These are phyloP conservation scores for Penicillium diatomitis DNA, from an alignment of 495 filamentous ascomycete species.

Conservation along the genomic window DNA sequence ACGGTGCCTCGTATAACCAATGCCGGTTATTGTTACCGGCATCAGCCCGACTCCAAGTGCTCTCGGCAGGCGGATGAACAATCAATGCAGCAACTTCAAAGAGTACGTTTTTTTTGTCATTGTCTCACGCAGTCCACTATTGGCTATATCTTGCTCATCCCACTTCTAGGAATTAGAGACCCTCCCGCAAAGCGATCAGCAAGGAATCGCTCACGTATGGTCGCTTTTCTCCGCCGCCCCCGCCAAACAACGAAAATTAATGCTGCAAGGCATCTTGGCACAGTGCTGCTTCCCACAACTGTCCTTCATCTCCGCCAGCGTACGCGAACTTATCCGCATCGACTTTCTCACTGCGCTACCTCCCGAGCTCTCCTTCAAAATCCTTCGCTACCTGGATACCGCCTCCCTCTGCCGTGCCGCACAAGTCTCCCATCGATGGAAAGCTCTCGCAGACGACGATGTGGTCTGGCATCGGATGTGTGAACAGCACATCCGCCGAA, in stretches of 20 bases:
- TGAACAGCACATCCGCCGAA: conserved; percentile 93
- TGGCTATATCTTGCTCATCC: conserved; percentile 1
- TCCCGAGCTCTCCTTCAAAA: conserved; percentile 84
- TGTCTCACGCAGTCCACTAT: no score
- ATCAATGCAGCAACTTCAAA: conserved; percentile 89
- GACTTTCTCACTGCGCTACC: conserved; percentile 88
- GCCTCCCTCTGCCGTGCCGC: conserved; percentile 95
- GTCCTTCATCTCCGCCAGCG: conserved; percentile 76
- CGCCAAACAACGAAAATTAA: conserved; percentile 83
- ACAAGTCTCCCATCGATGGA: conserved; percentile 87
- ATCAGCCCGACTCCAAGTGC: conserved; percentile 91
- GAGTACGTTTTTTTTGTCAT: conserved; percentile 39
- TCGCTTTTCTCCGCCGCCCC: conserved; percentile 94
- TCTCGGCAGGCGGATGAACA: conserved; percentile 84
- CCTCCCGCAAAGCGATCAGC: conserved; percentile 73
- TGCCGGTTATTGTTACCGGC: conserved; percentile 92
- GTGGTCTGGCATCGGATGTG: conserved; percentile 99
- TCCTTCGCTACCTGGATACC: conserved; percentile 87
- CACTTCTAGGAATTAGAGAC: conserved; percentile 62
- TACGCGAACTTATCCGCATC: conserved; percentile 88
- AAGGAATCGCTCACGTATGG: conserved; percentile 92
- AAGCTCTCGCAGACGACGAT: conserved; percentile 83
- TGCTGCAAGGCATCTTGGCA: conserved; percentile 88
- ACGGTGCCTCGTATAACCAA: conserved; percentile 42
- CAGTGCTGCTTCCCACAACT: conserved; percentile 98